phyloP scores from a whole-genome alignment of 31 red algal species.

The Endocladia muricata region DNA sequence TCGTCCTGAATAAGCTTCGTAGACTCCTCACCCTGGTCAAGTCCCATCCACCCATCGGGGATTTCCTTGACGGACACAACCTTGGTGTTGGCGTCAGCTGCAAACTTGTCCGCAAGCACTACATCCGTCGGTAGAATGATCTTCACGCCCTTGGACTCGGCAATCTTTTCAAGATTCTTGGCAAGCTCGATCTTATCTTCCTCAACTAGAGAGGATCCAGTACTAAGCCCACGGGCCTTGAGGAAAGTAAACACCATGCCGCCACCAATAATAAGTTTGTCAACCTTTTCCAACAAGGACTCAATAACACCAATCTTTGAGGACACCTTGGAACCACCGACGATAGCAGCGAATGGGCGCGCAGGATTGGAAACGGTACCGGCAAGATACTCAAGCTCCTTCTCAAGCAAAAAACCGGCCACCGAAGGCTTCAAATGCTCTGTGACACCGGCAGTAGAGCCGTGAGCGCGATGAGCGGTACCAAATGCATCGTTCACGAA shows the following conservation, averaged over 20 bases:
- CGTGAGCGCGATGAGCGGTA: constrained; percentile 97
- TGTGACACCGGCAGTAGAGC: constrained; percentile 94
- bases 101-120: constrained; percentile 91
- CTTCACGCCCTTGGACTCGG: constrained; percentile 64
- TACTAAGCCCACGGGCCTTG: constrained; percentile 74
- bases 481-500: constrained; percentile 99
- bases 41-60: constrained; percentile 97
- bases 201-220: constrained; percentile 94
- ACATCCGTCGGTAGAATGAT: constrained; percentile 92
- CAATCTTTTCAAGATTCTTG: constrained; percentile 55
- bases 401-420: constrained; percentile 91
- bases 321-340: constrained; percentile 98
- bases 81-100: constrained; percentile 84
- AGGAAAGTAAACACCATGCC: constrained; percentile 99
- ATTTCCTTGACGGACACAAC: constrained; percentile 70
- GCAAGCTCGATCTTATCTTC: constrained; percentile 97
- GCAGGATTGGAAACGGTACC: constrained; percentile 81
- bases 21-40: constrained; percentile 85
- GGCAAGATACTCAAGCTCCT: constrained; percentile 93
- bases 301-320: constrained; percentile 98
- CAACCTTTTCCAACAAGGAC: constrained; percentile 88
- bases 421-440: constrained; percentile 82
- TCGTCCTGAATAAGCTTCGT: constrained; percentile 70
- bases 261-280: constrained; percentile 97
- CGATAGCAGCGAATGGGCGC: constrained; percentile 95